Percentiles rank a stretch among this genome's conserved stretches.
These are phyloP conservation scores for Plectosphaerella cucumerina DNA, from an alignment of 2,329 filamentous ascomycete species.

Conservation along the genomic window DNA sequence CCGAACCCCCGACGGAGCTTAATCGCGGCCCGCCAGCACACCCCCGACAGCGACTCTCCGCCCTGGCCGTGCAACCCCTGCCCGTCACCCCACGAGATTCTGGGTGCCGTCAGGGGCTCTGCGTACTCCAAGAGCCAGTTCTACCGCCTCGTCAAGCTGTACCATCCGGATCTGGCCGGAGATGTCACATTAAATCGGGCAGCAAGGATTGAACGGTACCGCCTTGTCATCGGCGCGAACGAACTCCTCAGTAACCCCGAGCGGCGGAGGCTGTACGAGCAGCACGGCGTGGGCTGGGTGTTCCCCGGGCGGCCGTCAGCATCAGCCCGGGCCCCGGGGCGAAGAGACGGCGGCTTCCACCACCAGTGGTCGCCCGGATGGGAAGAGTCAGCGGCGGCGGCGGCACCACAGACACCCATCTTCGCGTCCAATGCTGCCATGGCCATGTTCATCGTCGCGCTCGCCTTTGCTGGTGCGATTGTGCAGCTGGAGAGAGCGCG, in stretches of 20 bases:
- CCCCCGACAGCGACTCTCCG: background rate
- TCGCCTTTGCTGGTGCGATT: conserved; percentile 8
- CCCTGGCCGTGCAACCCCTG: conserved; percentile 8
- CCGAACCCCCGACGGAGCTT: too few species aligned
- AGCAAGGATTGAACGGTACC: conserved; percentile 9
- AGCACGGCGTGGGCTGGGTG: conserved; percentile 6
- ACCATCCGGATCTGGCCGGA: conserved; percentile 13
- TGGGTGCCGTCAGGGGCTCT: background rate
- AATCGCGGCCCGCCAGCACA: too few species aligned
- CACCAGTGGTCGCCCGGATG: too few species aligned
- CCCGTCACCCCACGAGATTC: conserved; percentile 14
- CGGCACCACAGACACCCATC: conserved; percentile 1
- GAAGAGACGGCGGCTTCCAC: too few species aligned
- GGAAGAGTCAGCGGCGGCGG: background rate
- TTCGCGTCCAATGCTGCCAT: conserved; percentile 10
- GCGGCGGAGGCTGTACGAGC: conserved; percentile 9
- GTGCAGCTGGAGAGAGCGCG: conserved; percentile 4
- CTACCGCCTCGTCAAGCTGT: conserved; percentile 14
- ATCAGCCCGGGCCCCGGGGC: too few species aligned
- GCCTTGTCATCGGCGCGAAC: conserved; percentile 12
- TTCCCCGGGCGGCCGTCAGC: background rate
- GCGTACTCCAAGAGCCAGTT: conserved; percentile 13
- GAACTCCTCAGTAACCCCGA: conserved; percentile 10
- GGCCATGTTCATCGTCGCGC: conserved; percentile 7
- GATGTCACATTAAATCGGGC: background rate